Evolutionary conservation across 257 asterid species (phyloP), one percentile per base, ranked within the genome.

Genomic region (Solanum gandarillasii): DNA sequence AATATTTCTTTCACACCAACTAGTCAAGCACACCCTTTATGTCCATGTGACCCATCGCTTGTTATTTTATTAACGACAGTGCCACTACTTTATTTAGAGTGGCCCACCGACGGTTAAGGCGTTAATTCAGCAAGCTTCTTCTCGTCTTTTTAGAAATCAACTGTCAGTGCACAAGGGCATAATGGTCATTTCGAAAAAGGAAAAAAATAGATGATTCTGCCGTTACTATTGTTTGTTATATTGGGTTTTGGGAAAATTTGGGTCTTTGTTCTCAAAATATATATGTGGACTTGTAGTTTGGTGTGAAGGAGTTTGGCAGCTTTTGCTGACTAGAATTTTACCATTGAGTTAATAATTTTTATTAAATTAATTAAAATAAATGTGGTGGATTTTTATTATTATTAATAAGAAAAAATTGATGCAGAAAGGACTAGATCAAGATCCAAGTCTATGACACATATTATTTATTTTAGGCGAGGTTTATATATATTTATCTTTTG

Each of bases 101-200:
- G 95, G 1, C 95, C 96, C 90, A 62, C 84, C 93, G 93, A 87
- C 95, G 90, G 98, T 94, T 94, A 91, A 90, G 96, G 97, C 95
- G 97, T 92, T 94, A 95, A 94, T 76, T 95, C 95, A 93, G 95
- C 96, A 88, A 16, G 85, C 83, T 41, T 84, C 82, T 86, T 13
- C 90, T 91, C 90, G 91, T 91, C 89, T 90, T 79, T 83, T 79
- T 18, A 71, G 82, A 18, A 55, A 67, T 55, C 89, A 67, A 41
- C 87, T 86, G 89, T 86, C 36, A 73, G 48, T 79, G 84, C 62
- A 13, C 60, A 60, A 88, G 94, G 96, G 88, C 16, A 92, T 31
- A 87, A 46, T 87, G 31, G 95, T 90, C 91, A 90, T 88, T 90
- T 48, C 7, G 11, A 0, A 21, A 35, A 35, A 5, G 3, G 2